These are phyloP conservation scores for Solanum chaucha DNA, from an alignment of 257 asterid genomes.

Conservation along the genomic window DNA sequence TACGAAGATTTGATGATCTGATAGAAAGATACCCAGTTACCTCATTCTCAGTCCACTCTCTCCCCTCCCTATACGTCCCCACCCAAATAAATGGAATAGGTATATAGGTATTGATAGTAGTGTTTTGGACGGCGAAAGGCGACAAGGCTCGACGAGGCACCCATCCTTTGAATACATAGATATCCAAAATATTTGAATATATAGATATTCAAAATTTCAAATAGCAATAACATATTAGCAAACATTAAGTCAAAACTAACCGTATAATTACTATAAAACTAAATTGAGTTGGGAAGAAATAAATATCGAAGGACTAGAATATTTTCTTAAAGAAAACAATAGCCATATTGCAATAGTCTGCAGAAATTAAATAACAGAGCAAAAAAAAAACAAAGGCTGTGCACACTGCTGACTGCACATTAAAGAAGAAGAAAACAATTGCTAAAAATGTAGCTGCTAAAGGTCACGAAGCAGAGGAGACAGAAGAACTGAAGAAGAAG, in stretches of 20 bases:
- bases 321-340: not conserved
- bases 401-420: not conserved
- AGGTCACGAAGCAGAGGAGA: not conserved
- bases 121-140: no score
- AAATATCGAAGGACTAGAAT: not conserved
- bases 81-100: not conserved
- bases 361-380: not conserved
- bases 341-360: no score
- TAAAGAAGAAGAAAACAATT: not conserved
- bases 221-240: not conserved
- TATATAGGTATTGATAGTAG: not conserved
- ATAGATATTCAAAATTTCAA: no score
- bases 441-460: not conserved
- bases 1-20: not conserved
- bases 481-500: not conserved
- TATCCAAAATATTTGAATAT: no score
- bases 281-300: not conserved
- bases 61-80: not conserved
- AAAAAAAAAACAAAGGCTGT: not conserved
- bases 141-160: not conserved
- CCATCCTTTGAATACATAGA: no score
- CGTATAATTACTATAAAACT: no score
- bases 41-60: not conserved
- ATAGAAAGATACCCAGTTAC: not conserved
- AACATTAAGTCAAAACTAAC: no score